Conservation (phyloP, 148 eudicot species). For the Cornus florida region DNA sequence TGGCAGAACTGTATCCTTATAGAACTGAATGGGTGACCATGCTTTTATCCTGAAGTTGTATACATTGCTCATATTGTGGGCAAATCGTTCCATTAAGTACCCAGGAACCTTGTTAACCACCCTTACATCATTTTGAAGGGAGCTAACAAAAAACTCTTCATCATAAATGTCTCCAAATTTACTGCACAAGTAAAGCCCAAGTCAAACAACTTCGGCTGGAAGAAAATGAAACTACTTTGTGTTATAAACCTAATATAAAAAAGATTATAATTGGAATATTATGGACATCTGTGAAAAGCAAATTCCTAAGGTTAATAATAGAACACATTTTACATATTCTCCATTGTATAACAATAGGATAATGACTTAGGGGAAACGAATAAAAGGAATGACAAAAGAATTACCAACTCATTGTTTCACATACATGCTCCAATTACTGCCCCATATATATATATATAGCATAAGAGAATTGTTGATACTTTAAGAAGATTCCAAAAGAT, state of each 20-base stretch:
- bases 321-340: conserved; percentile 1
- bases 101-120: conserved; percentile 76
- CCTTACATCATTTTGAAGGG: conserved; percentile 75
- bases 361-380: neutral
- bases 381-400: neutral
- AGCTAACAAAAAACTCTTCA: conserved; percentile 64
- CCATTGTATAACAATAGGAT: neutral
- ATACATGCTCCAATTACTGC: neutral
- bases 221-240: neutral
- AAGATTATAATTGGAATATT: neutral
- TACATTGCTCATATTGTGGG: conserved; percentile 81
- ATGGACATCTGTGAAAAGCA: neutral
- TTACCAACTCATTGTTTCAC: neutral
- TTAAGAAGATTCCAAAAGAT: neutral
- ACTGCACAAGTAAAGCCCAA: conserved; percentile 46
- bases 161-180: conserved; percentile 91
- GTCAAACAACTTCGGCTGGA: conserved; percentile 1
- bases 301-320: neutral
- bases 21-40: conserved; percentile 77
- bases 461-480: no score
- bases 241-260: neutral
- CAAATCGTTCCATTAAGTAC: conserved; percentile 91
- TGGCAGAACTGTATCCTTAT: conserved; percentile 83
- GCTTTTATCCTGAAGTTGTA: conserved; percentile 95
- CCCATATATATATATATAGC: no score